These are phyloP conservation scores for Candida ovalis DNA, from an alignment of 805 yeast species.

Conservation along the genomic window DNA sequence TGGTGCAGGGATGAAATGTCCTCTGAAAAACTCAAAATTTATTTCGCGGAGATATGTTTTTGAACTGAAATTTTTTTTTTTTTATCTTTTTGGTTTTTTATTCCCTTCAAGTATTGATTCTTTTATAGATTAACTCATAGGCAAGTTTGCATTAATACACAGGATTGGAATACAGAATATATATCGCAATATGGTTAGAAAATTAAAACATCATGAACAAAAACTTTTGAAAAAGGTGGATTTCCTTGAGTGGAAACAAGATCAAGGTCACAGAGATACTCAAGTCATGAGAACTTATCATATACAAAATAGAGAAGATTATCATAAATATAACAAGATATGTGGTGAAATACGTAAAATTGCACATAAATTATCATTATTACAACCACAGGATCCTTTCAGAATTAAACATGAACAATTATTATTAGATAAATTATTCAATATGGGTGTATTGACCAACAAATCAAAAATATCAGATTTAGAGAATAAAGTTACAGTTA, in stretches of 20 bases:
- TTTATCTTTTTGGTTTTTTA: not conserved
- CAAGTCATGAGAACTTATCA: constrained; percentile 95
- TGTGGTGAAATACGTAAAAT: constrained; percentile 89
- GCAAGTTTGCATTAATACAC: not conserved
- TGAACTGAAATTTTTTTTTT: not conserved
- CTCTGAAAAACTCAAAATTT: no score
- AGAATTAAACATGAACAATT: constrained; percentile 86
- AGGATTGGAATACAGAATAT: not conserved
- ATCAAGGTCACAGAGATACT: constrained; percentile 91
- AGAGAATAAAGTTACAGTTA: constrained; percentile 88
- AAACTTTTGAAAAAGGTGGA: constrained; percentile 93
- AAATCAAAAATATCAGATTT: constrained; percentile 86
- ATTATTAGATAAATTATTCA: constrained; percentile 78
- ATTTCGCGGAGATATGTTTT: no score
- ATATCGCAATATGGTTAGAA: constrained; percentile 59
- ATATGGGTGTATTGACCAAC: constrained; percentile 87
- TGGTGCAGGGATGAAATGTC: no score
- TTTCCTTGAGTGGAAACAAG: constrained; percentile 96
- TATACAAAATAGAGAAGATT: constrained; percentile 91
- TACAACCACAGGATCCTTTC: constrained; percentile 84
- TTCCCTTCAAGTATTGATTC: no score
- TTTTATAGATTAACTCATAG: no score
- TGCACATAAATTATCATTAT: constrained; percentile 78
- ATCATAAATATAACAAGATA: constrained; percentile 86
- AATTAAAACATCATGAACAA: constrained; percentile 92